Evolutionary conservation across 2,329 filamentous ascomycete species (phyloP).

Genomic region (Cercospora canescens): DNA sequence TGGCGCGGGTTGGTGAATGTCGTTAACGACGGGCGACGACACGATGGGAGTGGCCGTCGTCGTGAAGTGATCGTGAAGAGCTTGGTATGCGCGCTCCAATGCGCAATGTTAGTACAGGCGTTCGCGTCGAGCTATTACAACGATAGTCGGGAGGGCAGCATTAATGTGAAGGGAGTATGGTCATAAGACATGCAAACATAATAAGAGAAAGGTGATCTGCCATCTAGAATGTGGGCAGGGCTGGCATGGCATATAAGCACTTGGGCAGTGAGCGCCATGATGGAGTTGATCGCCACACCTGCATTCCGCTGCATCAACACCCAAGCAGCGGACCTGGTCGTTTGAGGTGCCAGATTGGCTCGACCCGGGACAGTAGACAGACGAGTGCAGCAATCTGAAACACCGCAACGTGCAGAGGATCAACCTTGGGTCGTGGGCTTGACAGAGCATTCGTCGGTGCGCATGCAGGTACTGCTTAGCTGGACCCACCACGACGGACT

Average conservation of each 20-base stretch:
- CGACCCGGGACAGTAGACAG: slow-evolving; percentile 17
- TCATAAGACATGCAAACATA: slow-evolving; percentile 21
- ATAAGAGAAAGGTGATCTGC: slow-evolving; percentile 16
- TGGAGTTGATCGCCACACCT: slow-evolving; percentile 27
- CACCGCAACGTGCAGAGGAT: slow-evolving; percentile 28
- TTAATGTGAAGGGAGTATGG: slow-evolving; percentile 25
- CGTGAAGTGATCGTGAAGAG: slow-evolving; percentile 18
- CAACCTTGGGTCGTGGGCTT: slow-evolving; percentile 18
- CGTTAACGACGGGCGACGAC: slow-evolving; percentile 26
- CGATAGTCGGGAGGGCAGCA: slow-evolving; percentile 20
- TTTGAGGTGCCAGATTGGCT: slow-evolving; percentile 27
- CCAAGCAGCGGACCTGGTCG: slow-evolving; percentile 12
- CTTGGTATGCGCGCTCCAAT: slow-evolving; percentile 13
- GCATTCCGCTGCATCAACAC: slow-evolving; percentile 18
- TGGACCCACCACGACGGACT: slow-evolving; percentile 16
- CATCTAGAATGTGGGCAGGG: slow-evolving; percentile 9
- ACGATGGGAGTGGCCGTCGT: slow-evolving; percentile 10
- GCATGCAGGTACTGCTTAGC: slow-evolving; percentile 31
- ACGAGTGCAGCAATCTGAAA: slow-evolving; percentile 26
- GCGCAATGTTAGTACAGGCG: slow-evolving; percentile 19
- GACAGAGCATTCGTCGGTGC: slow-evolving; percentile 27
- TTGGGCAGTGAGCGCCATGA: slow-evolving; percentile 14
- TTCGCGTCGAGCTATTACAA: slow-evolving; percentile 21
- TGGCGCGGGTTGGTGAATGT: slow-evolving; percentile 40
- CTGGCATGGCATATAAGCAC: slow-evolving; percentile 25